Percentiles rank a stretch among this genome's conserved stretches.
Evolutionary conservation across 2,329 filamentous ascomycete species (phyloP).

Genomic region (Hypoxylon sp.): DNA sequence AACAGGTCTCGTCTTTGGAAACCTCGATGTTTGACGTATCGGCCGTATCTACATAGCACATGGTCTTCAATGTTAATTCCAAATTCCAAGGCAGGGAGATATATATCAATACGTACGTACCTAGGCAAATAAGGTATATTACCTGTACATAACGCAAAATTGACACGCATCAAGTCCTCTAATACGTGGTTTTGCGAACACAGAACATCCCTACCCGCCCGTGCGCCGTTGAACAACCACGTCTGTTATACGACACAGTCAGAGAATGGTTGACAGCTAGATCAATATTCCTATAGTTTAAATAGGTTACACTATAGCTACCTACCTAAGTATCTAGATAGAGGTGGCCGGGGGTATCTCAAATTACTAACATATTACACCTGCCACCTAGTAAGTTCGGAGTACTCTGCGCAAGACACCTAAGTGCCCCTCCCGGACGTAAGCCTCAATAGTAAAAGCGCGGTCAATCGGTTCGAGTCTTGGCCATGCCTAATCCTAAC

Average conservation of each 20-base stretch:
- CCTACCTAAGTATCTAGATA: neutral
- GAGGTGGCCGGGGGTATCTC: no score
- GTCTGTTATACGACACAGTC: neutral
- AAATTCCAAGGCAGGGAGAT: neutral
- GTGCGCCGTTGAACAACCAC: slow-evolving; percentile 19
- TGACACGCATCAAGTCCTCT: slow-evolving; percentile 1
- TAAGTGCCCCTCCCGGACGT: slow-evolving; percentile 12
- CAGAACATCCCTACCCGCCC: slow-evolving; percentile 11
- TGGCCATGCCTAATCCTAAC: slow-evolving; percentile 12
- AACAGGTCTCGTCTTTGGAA: neutral
- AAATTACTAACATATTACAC: no score
- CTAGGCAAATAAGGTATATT: no score
- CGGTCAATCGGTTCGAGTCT: slow-evolving; percentile 22
- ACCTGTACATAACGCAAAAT: neutral
- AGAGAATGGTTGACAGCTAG: neutral
- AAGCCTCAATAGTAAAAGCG: slow-evolving; percentile 33
- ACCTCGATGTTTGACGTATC: neutral
- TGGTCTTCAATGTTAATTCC: no score
- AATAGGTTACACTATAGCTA: neutral
- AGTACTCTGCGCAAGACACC: no score
- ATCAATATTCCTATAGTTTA: neutral
- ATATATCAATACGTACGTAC: neutral
- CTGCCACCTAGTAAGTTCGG: neutral
- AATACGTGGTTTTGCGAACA: slow-evolving; percentile 8
- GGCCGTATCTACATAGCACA: neutral